Evolutionary conservation across 2,329 filamentous ascomycete species (phyloP).

Genomic region (Zasmidium angulare): DNA sequence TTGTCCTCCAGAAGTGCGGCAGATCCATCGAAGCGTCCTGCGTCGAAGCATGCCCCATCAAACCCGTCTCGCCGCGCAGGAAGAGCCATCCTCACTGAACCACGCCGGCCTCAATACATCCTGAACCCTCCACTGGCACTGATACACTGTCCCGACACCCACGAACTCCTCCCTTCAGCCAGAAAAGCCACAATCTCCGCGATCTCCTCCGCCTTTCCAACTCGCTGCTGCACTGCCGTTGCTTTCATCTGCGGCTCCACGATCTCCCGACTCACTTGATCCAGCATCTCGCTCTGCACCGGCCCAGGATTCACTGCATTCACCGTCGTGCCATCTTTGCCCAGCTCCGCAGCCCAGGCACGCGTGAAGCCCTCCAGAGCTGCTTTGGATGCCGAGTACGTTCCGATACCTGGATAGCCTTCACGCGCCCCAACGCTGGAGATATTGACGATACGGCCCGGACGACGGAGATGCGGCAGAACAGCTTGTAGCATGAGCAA

Average conservation of each 20-base stretch:
- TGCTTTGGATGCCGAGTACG: conserved; percentile 60
- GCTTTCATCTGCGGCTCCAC: conserved; percentile 50
- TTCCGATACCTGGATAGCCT: conserved; percentile 47
- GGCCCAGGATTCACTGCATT: conserved; percentile 62
- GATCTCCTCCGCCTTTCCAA: conserved; percentile 56
- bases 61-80: neutral
- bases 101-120: neutral
- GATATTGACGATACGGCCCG: conserved; percentile 60
- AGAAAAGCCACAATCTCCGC: conserved; percentile 58
- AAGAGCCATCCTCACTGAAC: neutral
- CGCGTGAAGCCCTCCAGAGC: conserved; percentile 62
- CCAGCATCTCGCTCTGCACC: conserved; percentile 59
- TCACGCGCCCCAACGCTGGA: conserved; percentile 53
- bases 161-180: conserved; percentile 40
- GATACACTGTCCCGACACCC: conserved; percentile 53
- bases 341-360: conserved; percentile 60
- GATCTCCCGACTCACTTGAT: conserved; percentile 51
- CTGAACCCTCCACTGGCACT: conserved; percentile 53
- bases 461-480: conserved; percentile 50
- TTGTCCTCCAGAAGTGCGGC: neutral
- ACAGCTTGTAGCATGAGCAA: conserved; percentile 56
- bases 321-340: conserved; percentile 57
- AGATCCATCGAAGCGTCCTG: neutral
- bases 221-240: conserved; percentile 53
- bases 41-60: neutral